A percentile compares a stretch with the other conserved stretches of the same genome.
Conservation (phyloP, 352 stramenopile species). For the Phytopythium cucurbitacearum region DNA sequence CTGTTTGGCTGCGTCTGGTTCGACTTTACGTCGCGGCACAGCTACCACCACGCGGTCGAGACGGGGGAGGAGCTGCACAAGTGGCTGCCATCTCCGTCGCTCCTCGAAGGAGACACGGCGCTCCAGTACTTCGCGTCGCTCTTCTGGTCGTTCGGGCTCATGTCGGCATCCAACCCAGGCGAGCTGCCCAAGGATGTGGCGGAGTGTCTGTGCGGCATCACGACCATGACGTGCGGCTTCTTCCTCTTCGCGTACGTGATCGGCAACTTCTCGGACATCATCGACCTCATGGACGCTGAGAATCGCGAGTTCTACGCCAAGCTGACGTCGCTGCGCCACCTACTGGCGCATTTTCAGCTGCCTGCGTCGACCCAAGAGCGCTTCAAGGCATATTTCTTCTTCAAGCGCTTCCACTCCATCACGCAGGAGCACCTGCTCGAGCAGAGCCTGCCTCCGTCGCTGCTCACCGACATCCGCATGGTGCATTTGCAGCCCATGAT, state of each 20-base stretch:
- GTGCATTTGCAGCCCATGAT: constrained; percentile 70
- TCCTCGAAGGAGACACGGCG: constrained; percentile 19
- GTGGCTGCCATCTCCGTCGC: constrained; percentile 28
- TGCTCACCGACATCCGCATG: constrained; percentile 66
- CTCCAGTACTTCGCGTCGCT: constrained; percentile 59
- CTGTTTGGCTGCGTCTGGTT: constrained; percentile 61
- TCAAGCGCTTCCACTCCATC: constrained; percentile 69
- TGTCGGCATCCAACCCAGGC: constrained; percentile 49
- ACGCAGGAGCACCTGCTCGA: constrained; percentile 64
- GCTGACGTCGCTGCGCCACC: constrained; percentile 43
- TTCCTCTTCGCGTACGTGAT: constrained; percentile 76
- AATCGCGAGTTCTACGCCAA: constrained; percentile 62
- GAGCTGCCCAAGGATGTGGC: constrained; percentile 44
- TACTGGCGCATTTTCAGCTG: constrained; percentile 54
- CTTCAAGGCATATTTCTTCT: constrained; percentile 70
- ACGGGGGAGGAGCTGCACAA: background rate
- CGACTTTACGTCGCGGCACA: constrained; percentile 26
- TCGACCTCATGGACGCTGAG: constrained; percentile 63
- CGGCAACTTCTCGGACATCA: constrained; percentile 65
- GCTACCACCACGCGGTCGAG: constrained; percentile 3
- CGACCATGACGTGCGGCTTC: constrained; percentile 60
- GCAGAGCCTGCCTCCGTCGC: constrained; percentile 54
- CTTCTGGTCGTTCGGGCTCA: constrained; percentile 70
- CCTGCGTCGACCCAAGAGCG: constrained; percentile 32
- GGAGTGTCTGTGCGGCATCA: constrained; percentile 49